Evolutionary conservation across 768 basidiomycete genomes (phyloP), one percentile per base, ranked within the genome.

Genomic region (Hemileccinum rubropunctum): DNA sequence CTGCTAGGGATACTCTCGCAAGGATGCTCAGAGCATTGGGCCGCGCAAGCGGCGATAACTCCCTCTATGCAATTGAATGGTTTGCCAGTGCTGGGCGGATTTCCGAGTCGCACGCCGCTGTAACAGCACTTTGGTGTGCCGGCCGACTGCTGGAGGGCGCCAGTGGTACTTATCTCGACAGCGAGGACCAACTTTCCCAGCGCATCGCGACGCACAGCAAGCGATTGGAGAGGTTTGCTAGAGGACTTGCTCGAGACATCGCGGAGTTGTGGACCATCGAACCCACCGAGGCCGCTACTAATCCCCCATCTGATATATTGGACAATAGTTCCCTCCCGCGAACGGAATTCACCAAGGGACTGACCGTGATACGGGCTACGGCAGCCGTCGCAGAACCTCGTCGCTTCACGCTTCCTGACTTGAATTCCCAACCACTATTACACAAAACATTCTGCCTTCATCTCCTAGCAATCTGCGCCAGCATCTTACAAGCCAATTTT

Each of bases 111-210:
- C 65, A 59, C 10, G 70, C 71, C 21, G 78, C 82, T 15, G 80
- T 83, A 1, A 77, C 87, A 0, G 92, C 92, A 3, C 71, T 95
- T 20, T 98, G 93, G 93, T 88, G 90, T 56, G 86, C 88, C 3
- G 79, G 80, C 51, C 77, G 82, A 26, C 63, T 98, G 0, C 62
- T 98, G 50, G 84, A 90, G 58, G 95, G 95, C 3, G 71, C 86
- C 8, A 74, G 79, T 0, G 70, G 73, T 2, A 60, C 83, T 8
- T 73, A 71, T 15, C 66, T 87, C 9, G 67, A 68, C 20, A 65
- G 41, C 21, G 56, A 55, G 23, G 50, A 54, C 10, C 59, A 49
- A 17, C 18, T n/a, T 1, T 39, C 48, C 7, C 45, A 33, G 21
- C 15, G 18, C 18, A 5, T 58, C 21, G 44, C 47, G 15, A 48